These are phyloP conservation scores for peach (Prunus persica) DNA, from an alignment of 306 rosid genomes.

Conservation along the genomic window Prunus_persica_NCBIv2 NC_034011.1:20076001-20076500, in stretches of 20 bases:
- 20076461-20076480: background rate
- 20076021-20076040: background rate
- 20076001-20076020: background rate
- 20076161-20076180: background rate
- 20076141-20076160: background rate
- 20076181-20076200: conserved; percentile 63
- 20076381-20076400: too few species aligned
- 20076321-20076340: background rate
- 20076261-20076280: conserved; percentile 99
- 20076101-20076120: background rate
- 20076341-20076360: background rate
- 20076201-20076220: conserved; percentile 77
- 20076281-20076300: conserved; percentile 81
- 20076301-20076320: conserved; percentile 15
- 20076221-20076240: conserved; percentile 82
- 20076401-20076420: too few species aligned
- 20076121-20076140: background rate
- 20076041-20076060: background rate
- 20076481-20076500: background rate
- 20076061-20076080: background rate
- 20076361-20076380: background rate
- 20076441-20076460: background rate
- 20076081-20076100: background rate
- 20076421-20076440: too few species aligned
- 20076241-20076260: conserved; percentile 93